Conservation (phyloP, 2,329 filamentous ascomycete species). For the Fusarium lyarnte region DNA sequence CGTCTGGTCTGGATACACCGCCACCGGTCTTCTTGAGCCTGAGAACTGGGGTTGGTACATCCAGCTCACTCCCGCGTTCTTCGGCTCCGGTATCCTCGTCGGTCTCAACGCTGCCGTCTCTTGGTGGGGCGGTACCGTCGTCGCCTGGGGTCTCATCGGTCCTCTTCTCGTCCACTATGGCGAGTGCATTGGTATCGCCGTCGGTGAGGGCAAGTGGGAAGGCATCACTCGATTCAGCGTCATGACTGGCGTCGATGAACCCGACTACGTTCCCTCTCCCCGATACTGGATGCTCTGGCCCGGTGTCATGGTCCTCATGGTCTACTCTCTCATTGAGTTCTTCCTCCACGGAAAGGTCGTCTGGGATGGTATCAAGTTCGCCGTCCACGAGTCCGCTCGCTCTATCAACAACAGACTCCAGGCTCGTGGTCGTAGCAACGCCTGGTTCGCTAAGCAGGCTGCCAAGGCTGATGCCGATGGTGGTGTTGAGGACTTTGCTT, state of each 20-base stretch:
- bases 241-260: slow-evolving; percentile 43
- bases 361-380: slow-evolving; percentile 49
- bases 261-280: slow-evolving; percentile 48
- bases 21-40: slow-evolving; percentile 57
- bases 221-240: slow-evolving; percentile 44
- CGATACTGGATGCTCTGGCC: slow-evolving; percentile 57
- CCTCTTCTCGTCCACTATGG: slow-evolving; percentile 60
- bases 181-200: slow-evolving; percentile 57
- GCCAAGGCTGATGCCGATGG: slow-evolving; percentile 46
- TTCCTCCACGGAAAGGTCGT: slow-evolving; percentile 52
- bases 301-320: slow-evolving; percentile 56
- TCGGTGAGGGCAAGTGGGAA: slow-evolving; percentile 45
- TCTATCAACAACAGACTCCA: slow-evolving; percentile 46
- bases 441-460: slow-evolving; percentile 50
- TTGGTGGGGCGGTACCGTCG: slow-evolving; percentile 64
- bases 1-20: slow-evolving; percentile 63
- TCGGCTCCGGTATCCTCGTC: slow-evolving; percentile 64
- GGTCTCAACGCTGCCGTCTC: slow-evolving; percentile 65
- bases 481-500: slow-evolving; percentile 53
- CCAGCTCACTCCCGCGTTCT: slow-evolving; percentile 69
- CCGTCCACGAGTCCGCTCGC: slow-evolving; percentile 44
- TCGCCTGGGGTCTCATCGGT: slow-evolving; percentile 65
- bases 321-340: slow-evolving; percentile 54
- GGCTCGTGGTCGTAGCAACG: slow-evolving; percentile 45
- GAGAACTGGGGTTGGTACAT: slow-evolving; percentile 72